Percentiles rank a stretch among this genome's conserved stretches.
Evolutionary conservation across 2,329 filamentous ascomycete genomes (phyloP).

Genomic region (Cryphonectria radicalis): DNA sequence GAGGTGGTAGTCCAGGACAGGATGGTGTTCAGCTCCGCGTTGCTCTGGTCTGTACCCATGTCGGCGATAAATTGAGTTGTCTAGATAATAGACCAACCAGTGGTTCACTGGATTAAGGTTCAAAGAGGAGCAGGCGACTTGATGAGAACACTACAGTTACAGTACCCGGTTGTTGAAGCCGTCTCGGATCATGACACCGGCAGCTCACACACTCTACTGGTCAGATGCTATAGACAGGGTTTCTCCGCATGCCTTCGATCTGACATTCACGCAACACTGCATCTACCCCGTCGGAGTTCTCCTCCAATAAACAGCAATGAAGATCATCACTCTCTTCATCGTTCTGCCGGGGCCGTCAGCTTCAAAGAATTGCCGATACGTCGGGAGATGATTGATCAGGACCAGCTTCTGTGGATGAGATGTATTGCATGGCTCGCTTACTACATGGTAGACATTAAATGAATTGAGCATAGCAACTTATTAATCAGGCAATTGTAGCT

Average conservation of each 20-base stretch:
- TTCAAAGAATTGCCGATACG: background rate
- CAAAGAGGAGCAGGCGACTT: background rate
- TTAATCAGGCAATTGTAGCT: no score
- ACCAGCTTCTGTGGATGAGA: background rate
- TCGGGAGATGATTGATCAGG: no score
- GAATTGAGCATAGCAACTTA: no score
- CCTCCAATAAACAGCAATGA: background rate
- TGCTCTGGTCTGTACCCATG: background rate
- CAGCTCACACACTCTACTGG: background rate
- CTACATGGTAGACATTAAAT: no score
- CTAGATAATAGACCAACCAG: background rate
- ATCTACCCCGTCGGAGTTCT: background rate
- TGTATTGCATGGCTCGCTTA: background rate
- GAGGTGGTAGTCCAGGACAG: background rate
- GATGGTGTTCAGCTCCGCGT: background rate
- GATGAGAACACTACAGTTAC: background rate
- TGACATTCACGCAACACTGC: background rate
- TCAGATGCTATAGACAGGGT: background rate
- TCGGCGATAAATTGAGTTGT: background rate
- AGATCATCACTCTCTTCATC: background rate
- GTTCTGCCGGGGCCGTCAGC: background rate
- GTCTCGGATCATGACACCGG: background rate
- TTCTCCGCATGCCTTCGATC: background rate
- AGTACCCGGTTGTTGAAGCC: background rate
- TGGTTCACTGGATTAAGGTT: no score